These are phyloP conservation scores for Harrya chromipes DNA, from an alignment of 768 basidiomycete genomes.

Conservation along the genomic window DNA sequence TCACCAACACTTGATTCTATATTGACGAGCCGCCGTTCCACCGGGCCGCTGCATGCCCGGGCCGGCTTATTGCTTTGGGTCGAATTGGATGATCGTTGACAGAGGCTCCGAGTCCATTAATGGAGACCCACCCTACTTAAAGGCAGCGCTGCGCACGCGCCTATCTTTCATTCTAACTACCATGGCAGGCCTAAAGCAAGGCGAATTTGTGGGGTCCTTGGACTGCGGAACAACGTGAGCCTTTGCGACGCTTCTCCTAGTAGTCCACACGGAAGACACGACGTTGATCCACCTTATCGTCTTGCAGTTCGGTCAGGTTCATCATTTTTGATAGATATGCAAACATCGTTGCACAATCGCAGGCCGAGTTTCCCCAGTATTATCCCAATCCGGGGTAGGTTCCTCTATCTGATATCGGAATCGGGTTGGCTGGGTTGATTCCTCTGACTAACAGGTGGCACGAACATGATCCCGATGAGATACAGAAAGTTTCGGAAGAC, in stretches of 20 bases:
- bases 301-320: slow-evolving; percentile 77
- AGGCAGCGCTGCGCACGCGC: too few relatives aligned
- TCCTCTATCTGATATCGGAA: neutral
- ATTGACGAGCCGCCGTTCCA: too few relatives aligned
- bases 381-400: slow-evolving; percentile 81
- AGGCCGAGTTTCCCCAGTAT: slow-evolving; percentile 92
- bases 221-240: slow-evolving; percentile 95
- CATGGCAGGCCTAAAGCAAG: slow-evolving; percentile 49
- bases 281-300: slow-evolving; percentile 3
- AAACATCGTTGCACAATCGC: slow-evolving; percentile 83
- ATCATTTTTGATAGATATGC: slow-evolving; percentile 88
- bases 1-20: too few relatives aligned
- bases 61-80: too few relatives aligned
- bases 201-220: slow-evolving; percentile 86
- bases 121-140: too few relatives aligned
- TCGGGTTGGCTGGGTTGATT: neutral
- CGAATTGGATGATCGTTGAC: too few relatives aligned
- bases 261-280: too few relatives aligned
- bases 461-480: slow-evolving; percentile 86
- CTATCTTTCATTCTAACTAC: neutral
- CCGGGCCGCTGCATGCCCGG: too few relatives aligned
- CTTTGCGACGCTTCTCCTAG: too few relatives aligned
- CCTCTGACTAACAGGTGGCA: slow-evolving; percentile 66
- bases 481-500: slow-evolving; percentile 66
- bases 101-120: too few relatives aligned